Evolutionary conservation across 208 protist genomes (phyloP), one percentile per base, ranked within the genome.

Genomic region (Trypanosoma cruzi): DNA sequence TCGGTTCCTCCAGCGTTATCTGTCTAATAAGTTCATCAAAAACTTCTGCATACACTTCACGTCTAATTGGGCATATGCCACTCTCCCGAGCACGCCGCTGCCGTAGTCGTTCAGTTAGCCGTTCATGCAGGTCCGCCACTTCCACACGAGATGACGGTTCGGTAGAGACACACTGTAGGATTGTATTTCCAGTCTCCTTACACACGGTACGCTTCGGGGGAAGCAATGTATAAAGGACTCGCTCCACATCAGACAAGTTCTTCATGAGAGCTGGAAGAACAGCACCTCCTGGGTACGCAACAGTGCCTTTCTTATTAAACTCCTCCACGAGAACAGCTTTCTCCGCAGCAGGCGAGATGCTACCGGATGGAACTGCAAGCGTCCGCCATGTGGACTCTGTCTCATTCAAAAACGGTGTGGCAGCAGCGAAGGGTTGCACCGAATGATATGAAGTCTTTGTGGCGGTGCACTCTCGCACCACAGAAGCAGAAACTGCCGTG

Each of bases 1-100:
- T 98, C 6, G 96, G 93, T 68, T 98, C 99, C 65, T 99, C 98
- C n/a, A 99, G 75, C 13, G 98, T 99, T 18, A 99, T 84, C 77
- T 99, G 93, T 6, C 98, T 95, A 64, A 99, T 99, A 14, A 99
- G 69, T 75, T 93, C 89, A 74, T 95, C 97, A 77, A 99, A 99
- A n/a, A 93, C 79, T 69, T 99, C 98, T 14, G 85, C 40, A 75
- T 99, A 99, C 6, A 99, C 80, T 73, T 98, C 94, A 49, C 98
- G 93, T 14, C 99, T 84, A 26, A 99, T 96, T 10, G 94, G 91
- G 77, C 98, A 99, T 54, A 99, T 89, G 13, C 98, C 99, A 14
- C 71, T 96, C 22, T 98, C 94, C 16, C 95, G 79, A 13, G 98
- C 98, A 53, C 98, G 87, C 10, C 96, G 87, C 54, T 91, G 71